phyloP scores from a whole-genome alignment of 352 stramenopile species.

The Phytophthora meadii region DNA sequence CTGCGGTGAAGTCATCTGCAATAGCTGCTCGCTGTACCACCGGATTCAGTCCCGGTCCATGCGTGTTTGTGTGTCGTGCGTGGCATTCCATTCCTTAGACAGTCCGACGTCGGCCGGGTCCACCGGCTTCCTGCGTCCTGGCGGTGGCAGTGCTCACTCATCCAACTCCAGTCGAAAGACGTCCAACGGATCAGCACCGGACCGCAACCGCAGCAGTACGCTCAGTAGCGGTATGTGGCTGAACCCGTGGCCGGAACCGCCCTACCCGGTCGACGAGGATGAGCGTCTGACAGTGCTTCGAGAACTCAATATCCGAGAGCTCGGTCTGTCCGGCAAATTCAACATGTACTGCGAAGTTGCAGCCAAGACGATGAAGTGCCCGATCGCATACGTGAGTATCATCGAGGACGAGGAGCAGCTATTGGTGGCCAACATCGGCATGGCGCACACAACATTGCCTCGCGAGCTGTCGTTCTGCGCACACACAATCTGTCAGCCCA shows the following conservation, averaged over 20 bases:
- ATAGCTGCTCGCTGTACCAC: constrained; percentile 83
- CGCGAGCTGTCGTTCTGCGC: constrained; percentile 88
- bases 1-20: constrained; percentile 89
- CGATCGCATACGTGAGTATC: constrained; percentile 88
- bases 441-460: constrained; percentile 80
- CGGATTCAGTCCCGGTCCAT: constrained; percentile 86
- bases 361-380: constrained; percentile 90
- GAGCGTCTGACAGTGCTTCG: constrained; percentile 76
- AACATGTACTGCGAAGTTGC: constrained; percentile 90
- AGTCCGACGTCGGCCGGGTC: constrained; percentile 72
- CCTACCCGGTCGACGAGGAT: constrained; percentile 81
- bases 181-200: constrained; percentile 53
- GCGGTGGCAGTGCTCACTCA: constrained; percentile 40
- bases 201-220: constrained; percentile 57
- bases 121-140: constrained; percentile 43
- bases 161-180: constrained; percentile 60
- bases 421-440: constrained; percentile 86
- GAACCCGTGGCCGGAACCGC: constrained; percentile 85
- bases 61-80: constrained; percentile 87
- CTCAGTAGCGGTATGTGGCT: constrained; percentile 73
- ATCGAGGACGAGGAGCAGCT: constrained; percentile 87
- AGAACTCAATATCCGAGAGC: constrained; percentile 81
- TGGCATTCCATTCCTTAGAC: constrained; percentile 83
- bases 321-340: constrained; percentile 80
- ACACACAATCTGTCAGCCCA: constrained; percentile 86